Evolutionary conservation across 1,284 basidiomycete genomes (phyloP).

Genomic region (Cutaneotrichosporon sp.): DNA sequence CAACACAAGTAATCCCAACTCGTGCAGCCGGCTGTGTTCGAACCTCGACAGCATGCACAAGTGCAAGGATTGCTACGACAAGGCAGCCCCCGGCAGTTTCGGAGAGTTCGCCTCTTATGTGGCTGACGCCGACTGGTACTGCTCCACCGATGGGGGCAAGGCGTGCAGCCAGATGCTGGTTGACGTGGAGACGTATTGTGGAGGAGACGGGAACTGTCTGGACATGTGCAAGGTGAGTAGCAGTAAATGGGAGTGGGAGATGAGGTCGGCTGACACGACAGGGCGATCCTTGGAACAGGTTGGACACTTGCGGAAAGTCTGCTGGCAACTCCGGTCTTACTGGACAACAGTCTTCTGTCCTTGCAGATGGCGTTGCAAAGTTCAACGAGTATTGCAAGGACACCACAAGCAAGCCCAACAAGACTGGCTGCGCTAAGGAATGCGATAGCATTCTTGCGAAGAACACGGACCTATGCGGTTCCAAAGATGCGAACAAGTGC

Average conservation of each 20-base stretch:
- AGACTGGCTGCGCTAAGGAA: not conserved
- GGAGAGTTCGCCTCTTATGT: not conserved
- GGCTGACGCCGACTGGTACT: not conserved
- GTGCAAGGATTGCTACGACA: not conserved
- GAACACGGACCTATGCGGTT: not conserved
- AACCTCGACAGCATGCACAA: not conserved
- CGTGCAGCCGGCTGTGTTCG: not conserved
- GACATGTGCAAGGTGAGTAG: not conserved
- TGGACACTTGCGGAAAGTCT: not conserved
- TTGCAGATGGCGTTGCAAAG: not conserved
- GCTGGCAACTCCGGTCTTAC: not conserved
- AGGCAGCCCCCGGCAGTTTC: too few species aligned
- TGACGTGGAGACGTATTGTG: not conserved
- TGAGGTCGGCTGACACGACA: not conserved
- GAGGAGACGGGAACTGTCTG: not conserved
- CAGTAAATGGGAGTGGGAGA: too few species aligned
- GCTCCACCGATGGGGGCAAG: not conserved
- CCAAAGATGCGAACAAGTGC: not conserved
- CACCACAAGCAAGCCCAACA: not conserved
- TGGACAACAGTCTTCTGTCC: not conserved
- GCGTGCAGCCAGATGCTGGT: not conserved
- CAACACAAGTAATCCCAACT: not conserved
- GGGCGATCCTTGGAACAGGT: not conserved
- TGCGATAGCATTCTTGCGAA: not conserved
- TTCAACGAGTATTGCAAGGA: not conserved